Percentiles rank a stretch among this genome's conserved stretches.
These are phyloP conservation scores for Chlamydomonas reinhardtii DNA, from an alignment of 163 green algal genomes.

Conservation along the genomic window DNA sequence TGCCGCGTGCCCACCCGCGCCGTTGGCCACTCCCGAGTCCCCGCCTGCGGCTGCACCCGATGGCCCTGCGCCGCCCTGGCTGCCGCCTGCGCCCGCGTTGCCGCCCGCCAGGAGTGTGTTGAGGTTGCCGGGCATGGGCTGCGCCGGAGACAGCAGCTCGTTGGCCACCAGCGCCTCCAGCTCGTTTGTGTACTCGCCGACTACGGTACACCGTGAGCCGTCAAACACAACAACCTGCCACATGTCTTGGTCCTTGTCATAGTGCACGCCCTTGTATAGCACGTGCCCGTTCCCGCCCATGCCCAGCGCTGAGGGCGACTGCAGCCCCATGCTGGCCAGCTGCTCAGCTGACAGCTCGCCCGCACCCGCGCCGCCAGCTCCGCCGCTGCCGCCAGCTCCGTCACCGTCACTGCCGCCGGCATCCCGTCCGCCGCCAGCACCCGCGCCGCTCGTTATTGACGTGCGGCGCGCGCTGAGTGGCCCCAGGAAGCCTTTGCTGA, in stretches of 20 bases:
- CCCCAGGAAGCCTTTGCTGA: conserved; percentile 34
- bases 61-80: neutral
- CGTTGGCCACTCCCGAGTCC: too few relatives aligned
- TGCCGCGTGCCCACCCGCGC: neutral
- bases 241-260: conserved; percentile 41
- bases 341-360: conserved; percentile 38
- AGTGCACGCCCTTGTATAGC: conserved; percentile 53
- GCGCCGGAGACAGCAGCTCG: conserved; percentile 48
- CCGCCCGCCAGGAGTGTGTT: conserved; percentile 23
- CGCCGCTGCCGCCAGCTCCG: neutral
- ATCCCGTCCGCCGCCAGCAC: neutral
- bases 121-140: conserved; percentile 39
- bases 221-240: conserved; percentile 51
- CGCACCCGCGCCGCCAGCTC: neutral
- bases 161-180: conserved; percentile 54
- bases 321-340: conserved; percentile 33
- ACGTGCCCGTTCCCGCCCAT: conserved; percentile 27
- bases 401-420: neutral
- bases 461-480: conserved; percentile 22
- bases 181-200: conserved; percentile 50
- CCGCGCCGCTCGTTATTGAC: neutral
- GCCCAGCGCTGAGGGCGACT: conserved; percentile 25
- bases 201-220: conserved; percentile 23
- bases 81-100: neutral
- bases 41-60: neutral